These are phyloP conservation scores for Dendrobium catenatum DNA, from an alignment of 106 monocot species.

Conservation along the genomic window DNA sequence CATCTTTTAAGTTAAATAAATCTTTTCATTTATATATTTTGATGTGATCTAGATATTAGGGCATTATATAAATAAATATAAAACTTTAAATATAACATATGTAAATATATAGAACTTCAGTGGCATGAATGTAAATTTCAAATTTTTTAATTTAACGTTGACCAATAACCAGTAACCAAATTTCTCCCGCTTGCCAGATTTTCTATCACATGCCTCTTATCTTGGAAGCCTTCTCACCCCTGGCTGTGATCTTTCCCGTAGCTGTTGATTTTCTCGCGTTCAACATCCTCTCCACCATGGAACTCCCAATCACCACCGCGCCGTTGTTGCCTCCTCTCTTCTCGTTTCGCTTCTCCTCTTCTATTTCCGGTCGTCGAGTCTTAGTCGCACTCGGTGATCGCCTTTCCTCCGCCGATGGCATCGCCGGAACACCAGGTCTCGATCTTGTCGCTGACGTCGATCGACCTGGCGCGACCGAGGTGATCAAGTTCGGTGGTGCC, in stretches of 20 bases:
- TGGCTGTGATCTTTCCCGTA: not conserved
- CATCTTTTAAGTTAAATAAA: no score
- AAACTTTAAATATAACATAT: no score
- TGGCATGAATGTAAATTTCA: no score
- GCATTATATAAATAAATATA: no score
- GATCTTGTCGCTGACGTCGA: slow-evolving; percentile 15
- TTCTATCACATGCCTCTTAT: not conserved
- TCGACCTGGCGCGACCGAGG: not conserved
- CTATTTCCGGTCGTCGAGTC: not conserved
- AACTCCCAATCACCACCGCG: slow-evolving; percentile 8
- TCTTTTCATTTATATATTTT: no score
- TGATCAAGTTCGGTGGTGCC: slow-evolving; percentile 25
- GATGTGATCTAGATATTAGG: no score
- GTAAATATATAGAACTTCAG: no score
- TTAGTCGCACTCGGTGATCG: slow-evolving; percentile 10
- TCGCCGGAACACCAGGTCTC: not conserved
- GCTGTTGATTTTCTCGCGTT: slow-evolving; percentile 9
- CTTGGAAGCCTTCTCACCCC: not conserved
- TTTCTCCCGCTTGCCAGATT: not conserved
- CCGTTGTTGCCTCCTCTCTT: not conserved
- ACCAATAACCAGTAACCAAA: no score
- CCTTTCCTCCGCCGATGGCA: slow-evolving; percentile 4
- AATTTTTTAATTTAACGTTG: no score
- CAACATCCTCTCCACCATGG: slow-evolving; percentile 14
- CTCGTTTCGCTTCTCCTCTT: not conserved